Percentiles rank a stretch among this genome's conserved stretches.
These are phyloP conservation scores for Kalanchoe fedtschenkoi DNA, from an alignment of 164 flowering plant species.

Conservation along the genomic window DNA sequence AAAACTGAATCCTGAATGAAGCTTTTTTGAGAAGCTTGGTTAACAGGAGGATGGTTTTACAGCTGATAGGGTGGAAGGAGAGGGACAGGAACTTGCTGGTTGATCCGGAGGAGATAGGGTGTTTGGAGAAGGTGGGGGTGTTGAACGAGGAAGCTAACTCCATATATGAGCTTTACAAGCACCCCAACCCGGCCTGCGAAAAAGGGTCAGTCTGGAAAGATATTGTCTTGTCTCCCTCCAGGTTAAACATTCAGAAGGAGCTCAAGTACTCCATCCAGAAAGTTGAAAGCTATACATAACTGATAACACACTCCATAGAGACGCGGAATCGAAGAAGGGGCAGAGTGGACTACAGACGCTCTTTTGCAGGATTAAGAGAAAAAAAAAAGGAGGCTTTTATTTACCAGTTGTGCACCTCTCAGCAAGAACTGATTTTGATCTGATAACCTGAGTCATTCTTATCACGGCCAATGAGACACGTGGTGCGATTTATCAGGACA, in stretches of 20 bases:
- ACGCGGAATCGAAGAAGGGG: no score
- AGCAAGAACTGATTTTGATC: no score
- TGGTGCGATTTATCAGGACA: no score
- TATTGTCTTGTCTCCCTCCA: constrained; percentile 64
- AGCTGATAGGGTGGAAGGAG: constrained; percentile 80
- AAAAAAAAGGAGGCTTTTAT: no score
- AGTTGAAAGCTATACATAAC: constrained; percentile 25
- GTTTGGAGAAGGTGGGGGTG: constrained; percentile 32
- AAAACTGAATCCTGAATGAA: not conserved
- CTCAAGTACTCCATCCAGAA: constrained; percentile 51
- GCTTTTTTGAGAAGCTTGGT: no score
- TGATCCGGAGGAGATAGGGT: constrained; percentile 58
- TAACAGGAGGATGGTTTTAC: constrained; percentile 13
- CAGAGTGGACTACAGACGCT: no score
- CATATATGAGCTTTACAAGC: constrained; percentile 43
- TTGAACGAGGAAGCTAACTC: constrained; percentile 54
- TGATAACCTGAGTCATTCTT: no score
- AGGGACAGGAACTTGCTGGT: constrained; percentile 55
- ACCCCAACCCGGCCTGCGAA: constrained; percentile 37
- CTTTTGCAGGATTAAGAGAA: no score
- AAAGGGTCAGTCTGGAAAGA: constrained; percentile 66
- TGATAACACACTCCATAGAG: no score
- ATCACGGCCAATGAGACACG: no score
- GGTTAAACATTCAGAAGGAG: constrained; percentile 56
- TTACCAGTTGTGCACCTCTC: no score